A percentile compares a stretch with the other conserved stretches of the same genome.
Evolutionary conservation across 768 basidiomycete genomes (phyloP).

Genomic region (Pleurotus ostreatus): DNA sequence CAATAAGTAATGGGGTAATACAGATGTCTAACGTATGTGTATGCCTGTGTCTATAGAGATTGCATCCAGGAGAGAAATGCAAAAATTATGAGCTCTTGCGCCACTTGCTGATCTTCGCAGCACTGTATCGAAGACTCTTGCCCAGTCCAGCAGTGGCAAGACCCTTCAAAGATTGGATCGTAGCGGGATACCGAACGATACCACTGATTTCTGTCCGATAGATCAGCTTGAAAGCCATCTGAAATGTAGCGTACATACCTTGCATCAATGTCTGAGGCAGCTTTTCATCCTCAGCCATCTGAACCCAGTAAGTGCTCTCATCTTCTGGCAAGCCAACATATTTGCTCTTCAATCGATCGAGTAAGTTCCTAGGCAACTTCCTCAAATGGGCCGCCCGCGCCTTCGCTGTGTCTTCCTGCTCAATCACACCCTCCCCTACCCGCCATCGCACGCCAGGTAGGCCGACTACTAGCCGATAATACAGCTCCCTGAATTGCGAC

Average conservation of each 20-base stretch:
- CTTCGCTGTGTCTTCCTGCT: constrained; percentile 72
- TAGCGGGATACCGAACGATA: constrained; percentile 82
- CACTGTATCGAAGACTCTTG: constrained; percentile 73
- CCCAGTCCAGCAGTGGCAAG: constrained; percentile 75
- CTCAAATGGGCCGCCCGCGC: constrained; percentile 70
- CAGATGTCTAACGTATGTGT: not conserved
- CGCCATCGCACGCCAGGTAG: constrained; percentile 81
- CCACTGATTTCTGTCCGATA: constrained; percentile 56
- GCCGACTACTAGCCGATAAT: constrained; percentile 73
- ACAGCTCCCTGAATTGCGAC: constrained; percentile 83
- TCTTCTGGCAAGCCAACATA: constrained; percentile 41
- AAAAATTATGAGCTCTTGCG: constrained; percentile 41
- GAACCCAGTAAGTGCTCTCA: constrained; percentile 73
- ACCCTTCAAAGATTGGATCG: constrained; percentile 83
- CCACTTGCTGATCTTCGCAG: constrained; percentile 85
- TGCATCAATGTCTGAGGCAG: constrained; percentile 48
- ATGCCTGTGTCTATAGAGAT: not conserved
- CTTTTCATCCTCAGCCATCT: constrained; percentile 60
- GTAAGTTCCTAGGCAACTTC: constrained; percentile 72
- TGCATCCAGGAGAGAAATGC: not conserved
- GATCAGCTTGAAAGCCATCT: not conserved
- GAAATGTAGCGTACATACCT: constrained; percentile 34
- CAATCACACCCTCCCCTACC: constrained; percentile 40
- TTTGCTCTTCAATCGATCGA: constrained; percentile 48
- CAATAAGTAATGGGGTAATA: too few relatives aligned